A percentile compares a stretch with the other conserved stretches of the same genome.
Conservation (phyloP, 768 basidiomycete genomes). For the Suillus alpinus region DNA sequence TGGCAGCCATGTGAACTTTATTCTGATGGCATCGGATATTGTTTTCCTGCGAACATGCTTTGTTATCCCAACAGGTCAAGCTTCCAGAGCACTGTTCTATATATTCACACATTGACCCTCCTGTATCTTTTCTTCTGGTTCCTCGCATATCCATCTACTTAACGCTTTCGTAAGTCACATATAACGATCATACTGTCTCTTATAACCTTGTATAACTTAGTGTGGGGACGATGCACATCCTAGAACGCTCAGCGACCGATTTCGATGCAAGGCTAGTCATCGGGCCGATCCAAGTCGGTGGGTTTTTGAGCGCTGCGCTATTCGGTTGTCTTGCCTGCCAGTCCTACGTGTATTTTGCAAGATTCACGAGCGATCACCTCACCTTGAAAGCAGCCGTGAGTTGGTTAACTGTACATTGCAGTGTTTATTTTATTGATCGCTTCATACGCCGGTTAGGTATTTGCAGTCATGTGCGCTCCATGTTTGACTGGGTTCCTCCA, state of each 20-base stretch:
- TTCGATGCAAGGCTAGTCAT: background rate
- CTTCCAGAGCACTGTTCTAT: background rate
- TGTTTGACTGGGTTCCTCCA: background rate
- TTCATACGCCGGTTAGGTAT: background rate
- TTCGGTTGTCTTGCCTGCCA: conserved; percentile 14
- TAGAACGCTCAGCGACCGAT: background rate
- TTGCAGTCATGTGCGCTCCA: background rate
- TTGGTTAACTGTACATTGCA: background rate
- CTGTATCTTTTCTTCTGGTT: background rate
- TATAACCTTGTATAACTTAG: background rate
- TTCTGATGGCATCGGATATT: background rate
- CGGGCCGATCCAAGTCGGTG: conserved; percentile 16
- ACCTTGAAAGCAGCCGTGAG: background rate
- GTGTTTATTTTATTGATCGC: background rate
- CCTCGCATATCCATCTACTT: background rate
- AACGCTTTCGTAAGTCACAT: background rate
- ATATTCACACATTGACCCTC: background rate
- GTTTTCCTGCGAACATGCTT: background rate
- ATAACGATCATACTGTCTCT: background rate
- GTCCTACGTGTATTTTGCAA: conserved; percentile 11
- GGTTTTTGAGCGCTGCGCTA: conserved; percentile 7
- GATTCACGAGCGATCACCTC: conserved; percentile 3
- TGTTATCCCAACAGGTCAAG: background rate
- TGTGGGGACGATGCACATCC: background rate
- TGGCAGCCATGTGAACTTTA: background rate